These are phyloP conservation scores for Hymenotorrendiella dingleyae DNA, from an alignment of 2,329 filamentous ascomycete species.

Conservation along the genomic window DNA sequence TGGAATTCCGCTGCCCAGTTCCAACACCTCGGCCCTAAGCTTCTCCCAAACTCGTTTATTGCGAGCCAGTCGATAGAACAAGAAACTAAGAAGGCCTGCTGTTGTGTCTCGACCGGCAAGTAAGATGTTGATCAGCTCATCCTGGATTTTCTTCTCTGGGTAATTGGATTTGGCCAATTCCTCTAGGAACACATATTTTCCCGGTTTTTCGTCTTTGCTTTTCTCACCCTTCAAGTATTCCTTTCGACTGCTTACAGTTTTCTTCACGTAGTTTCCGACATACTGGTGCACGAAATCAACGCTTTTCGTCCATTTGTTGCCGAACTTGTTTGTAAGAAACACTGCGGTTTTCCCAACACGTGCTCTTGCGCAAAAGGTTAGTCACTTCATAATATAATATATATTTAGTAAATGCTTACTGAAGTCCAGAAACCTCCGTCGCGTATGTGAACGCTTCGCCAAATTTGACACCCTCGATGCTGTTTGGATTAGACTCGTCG, in stretches of 20 bases:
- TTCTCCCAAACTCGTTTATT: conserved; percentile 30
- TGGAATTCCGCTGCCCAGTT: conserved; percentile 32
- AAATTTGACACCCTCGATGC: conserved; percentile 25
- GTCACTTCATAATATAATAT: no score
- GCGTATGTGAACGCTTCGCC: conserved; percentile 33
- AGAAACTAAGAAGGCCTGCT: conserved; percentile 33
- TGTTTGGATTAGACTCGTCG: conserved; percentile 6
- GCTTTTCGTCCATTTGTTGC: conserved; percentile 22
- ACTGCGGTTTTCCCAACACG: conserved; percentile 25
- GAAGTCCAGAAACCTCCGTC: conserved; percentile 23
- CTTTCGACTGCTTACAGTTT: conserved; percentile 20
- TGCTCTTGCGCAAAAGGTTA: no score
- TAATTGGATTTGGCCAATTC: conserved; percentile 41
- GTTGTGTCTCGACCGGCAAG: conserved; percentile 40
- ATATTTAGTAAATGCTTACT: conserved; percentile 4
- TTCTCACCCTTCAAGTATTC: conserved; percentile 11
- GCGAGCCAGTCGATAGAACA: conserved; percentile 27
- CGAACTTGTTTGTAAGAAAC: conserved; percentile 22
- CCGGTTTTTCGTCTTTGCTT: conserved; percentile 11
- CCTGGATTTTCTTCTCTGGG: conserved; percentile 35
- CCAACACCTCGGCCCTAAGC: conserved; percentile 29
- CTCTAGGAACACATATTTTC: conserved; percentile 42
- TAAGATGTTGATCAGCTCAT: conserved; percentile 33
- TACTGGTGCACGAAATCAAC: conserved; percentile 24
- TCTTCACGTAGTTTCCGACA: conserved; percentile 24